These are phyloP conservation scores for Russula sp. DNA, from an alignment of 768 basidiomycete genomes.

Conservation along the genomic window DNA sequence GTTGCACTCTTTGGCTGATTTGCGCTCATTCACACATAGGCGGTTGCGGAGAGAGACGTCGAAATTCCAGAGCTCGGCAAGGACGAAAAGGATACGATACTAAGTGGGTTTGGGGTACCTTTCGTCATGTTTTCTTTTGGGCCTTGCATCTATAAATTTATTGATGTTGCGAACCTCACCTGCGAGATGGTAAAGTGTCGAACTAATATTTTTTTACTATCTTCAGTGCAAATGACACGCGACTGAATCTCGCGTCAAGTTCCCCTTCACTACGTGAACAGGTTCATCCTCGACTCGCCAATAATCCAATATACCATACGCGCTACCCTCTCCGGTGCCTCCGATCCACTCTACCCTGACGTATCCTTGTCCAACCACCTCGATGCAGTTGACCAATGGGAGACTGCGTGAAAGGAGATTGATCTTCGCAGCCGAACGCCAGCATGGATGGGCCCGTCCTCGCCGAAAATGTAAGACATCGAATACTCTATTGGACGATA, in stretches of 20 bases:
- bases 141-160: not conserved
- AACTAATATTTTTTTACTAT: not conserved
- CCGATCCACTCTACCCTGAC: slow-evolving; percentile 13
- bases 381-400: slow-evolving; percentile 4
- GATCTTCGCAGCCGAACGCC: not conserved
- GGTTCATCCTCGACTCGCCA: not conserved
- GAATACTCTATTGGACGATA: slow-evolving; percentile 18
- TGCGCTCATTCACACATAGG: slow-evolving; percentile 35
- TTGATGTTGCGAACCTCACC: not conserved
- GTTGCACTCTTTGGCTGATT: slow-evolving; percentile 4
- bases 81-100: slow-evolving; percentile 32
- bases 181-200: not conserved
- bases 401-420: not conserved
- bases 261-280: not conserved
- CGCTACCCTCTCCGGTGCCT: slow-evolving; percentile 17
- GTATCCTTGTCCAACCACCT: slow-evolving; percentile 7
- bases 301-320: slow-evolving; percentile 8
- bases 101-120: slow-evolving; percentile 3
- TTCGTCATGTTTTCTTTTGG: not conserved
- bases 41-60: slow-evolving; percentile 64
- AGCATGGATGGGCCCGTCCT: too few species aligned
- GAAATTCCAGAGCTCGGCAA: slow-evolving; percentile 52
- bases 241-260: too few species aligned
- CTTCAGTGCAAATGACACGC: not conserved
- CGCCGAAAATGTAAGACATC: too few species aligned